phyloP scores from a whole-genome alignment of 495 filamentous ascomycete genomes.

The Xylaria bambusicola region DNA sequence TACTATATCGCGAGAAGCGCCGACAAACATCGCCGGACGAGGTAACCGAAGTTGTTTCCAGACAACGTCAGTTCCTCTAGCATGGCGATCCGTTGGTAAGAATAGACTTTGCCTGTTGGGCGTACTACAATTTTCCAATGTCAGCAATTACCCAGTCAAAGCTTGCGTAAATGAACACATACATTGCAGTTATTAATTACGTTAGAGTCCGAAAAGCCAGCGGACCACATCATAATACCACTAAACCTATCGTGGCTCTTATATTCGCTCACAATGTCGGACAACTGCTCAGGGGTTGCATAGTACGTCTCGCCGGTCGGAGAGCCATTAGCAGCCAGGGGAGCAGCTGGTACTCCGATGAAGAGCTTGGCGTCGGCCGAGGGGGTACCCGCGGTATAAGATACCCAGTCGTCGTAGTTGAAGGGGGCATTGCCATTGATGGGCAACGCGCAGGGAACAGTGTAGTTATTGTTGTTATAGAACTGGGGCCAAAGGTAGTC shows the following conservation, averaged over 20 bases:
- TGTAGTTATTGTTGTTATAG: conserved; percentile 35
- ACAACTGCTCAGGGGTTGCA: conserved; percentile 40
- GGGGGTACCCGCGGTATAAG: conserved; percentile 42
- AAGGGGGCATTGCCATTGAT: conserved; percentile 35
- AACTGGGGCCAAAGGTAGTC: conserved; percentile 30
- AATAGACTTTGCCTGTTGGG: conserved; percentile 41
- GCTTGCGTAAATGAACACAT: too few species aligned
- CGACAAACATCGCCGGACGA: too few species aligned
- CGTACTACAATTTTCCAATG: too few species aligned
- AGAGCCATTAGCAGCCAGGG: conserved; percentile 41
- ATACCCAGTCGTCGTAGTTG: conserved; percentile 51
- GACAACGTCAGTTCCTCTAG: conserved; percentile 13
- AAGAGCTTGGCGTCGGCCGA: conserved; percentile 49
- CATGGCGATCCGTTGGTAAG: conserved; percentile 28
- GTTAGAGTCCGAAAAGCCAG: conserved; percentile 47
- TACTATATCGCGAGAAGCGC: neutral
- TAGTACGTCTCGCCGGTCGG: conserved; percentile 48
- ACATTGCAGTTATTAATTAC: conserved; percentile 44
- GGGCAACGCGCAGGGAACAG: conserved; percentile 30
- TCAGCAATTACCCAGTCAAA: too few species aligned
- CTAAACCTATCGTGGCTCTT: conserved; percentile 46
- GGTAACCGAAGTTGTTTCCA: neutral
- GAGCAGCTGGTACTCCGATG: conserved; percentile 49
- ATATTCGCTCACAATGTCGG: conserved; percentile 36
- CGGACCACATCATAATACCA: conserved; percentile 59